These are phyloP conservation scores for Stromatinia cepivora DNA, from an alignment of 2,329 filamentous ascomycete genomes.

Conservation along the genomic window DNA sequence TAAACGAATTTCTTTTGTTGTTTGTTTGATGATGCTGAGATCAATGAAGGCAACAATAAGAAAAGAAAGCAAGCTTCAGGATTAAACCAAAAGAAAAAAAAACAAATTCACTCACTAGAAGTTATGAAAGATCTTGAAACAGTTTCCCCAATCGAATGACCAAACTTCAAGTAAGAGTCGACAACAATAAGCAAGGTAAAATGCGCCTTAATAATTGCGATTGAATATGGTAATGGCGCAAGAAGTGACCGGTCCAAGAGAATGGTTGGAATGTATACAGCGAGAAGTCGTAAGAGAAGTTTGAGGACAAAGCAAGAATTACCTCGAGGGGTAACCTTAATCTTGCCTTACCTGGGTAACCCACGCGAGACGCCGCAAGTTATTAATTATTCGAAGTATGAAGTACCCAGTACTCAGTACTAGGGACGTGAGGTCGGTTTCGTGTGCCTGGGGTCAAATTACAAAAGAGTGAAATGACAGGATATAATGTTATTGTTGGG, in stretches of 20 bases:
- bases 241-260: neutral
- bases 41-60: neutral
- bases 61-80: neutral
- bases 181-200: slow-evolving; percentile 16
- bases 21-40: neutral
- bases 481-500: slow-evolving; percentile 8
- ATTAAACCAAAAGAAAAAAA: neutral
- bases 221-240: slow-evolving; percentile 12
- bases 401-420: neutral
- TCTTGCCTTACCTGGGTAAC: slow-evolving; percentile 18
- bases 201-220: slow-evolving; percentile 10
- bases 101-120: slow-evolving; percentile 16
- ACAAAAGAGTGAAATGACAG: neutral
- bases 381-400: slow-evolving; percentile 9
- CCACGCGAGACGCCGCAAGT: slow-evolving; percentile 22
- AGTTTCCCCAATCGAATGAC: neutral
- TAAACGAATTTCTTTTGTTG: slow-evolving; percentile 5
- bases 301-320: slow-evolving; percentile 14
- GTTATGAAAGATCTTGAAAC: slow-evolving; percentile 10
- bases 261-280: slow-evolving; percentile 21
- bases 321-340: slow-evolving; percentile 22
- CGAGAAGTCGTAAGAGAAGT: slow-evolving; percentile 20
- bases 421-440: neutral
- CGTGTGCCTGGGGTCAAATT: slow-evolving; percentile 3
- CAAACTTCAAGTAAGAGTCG: neutral